Base-by-base conservation (phyloP, 164 flowering plant species). In the Nymphaea colorata region DNA sequence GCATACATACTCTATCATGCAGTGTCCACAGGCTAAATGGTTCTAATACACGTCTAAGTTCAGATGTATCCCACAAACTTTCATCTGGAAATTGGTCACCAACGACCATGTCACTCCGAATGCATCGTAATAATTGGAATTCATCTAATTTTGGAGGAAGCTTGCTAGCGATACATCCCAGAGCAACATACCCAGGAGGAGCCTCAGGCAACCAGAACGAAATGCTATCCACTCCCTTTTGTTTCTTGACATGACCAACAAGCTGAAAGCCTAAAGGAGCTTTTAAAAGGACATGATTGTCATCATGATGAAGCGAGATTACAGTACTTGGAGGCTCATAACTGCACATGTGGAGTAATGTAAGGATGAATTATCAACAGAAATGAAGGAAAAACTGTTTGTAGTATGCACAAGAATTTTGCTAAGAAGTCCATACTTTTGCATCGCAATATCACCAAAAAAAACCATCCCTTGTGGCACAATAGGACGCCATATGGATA, bases 401-500 rank as follows among this genome's bases (percentile, higher is more conserved):
- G 36, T 25, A 0, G 36, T 25, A 25, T 25, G 36, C 36, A 25
- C 36, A 25, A 25, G 36, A 61, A 5, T 61, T 61, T 61, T 61
- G 41, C 0, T 5, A 61, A 15, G 14, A 61, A 61, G 15, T 61
- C n/a, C 63, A 18, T 82, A 95, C 98, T 96, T 96, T 69, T 82
- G 82, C 72, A 89, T 83, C 62, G 97, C 94, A 75, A 89, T 80
- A 81, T 95, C 99, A 62, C 99, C 99, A 72, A 95, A 85, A 78
- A 77, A 92, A 16, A 87, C 77, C 88, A 81, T 86, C 65, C 94
- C 94, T 42, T 72, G 76, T 15, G 94, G 80, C 41, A 95, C 88
- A 17, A 82, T 73, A 41, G 99, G 99, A 74, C 98, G 98, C 99
- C 99, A 95, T 72, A 95, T 84, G 6, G 98, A 92, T 63, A 92